A percentile compares a stretch with the other conserved stretches of the same genome.
These are phyloP conservation scores for Mycena galopus DNA, from an alignment of 768 basidiomycete species.

Conservation along the genomic window DNA sequence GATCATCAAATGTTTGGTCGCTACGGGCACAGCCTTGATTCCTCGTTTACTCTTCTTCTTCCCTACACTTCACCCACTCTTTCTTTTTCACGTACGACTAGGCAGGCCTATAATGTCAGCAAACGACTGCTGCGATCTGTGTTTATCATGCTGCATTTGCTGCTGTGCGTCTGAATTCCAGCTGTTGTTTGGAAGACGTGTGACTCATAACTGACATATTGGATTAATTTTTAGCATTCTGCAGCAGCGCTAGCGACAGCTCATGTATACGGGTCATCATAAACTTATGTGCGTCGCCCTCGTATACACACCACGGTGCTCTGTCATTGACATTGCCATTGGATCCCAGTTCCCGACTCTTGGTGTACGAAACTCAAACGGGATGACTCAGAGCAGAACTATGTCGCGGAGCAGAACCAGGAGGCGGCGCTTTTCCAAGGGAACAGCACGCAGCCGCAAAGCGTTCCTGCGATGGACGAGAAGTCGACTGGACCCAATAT, in stretches of 20 bases:
- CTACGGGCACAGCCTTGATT: background rate
- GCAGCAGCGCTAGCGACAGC: conserved; percentile 8
- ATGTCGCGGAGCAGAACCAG: background rate
- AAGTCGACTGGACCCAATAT: background rate
- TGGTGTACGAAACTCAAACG: conserved; percentile 12
- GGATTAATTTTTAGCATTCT: background rate
- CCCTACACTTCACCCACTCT: background rate
- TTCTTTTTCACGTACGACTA: background rate
- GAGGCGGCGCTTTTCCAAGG: conserved; percentile 18
- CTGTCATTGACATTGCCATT: background rate
- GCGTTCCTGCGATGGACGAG: conserved; percentile 2
- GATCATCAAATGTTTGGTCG: too few relatives aligned
- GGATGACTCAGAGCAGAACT: conserved; percentile 2
- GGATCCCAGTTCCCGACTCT: background rate
- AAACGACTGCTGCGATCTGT: conserved; percentile 18
- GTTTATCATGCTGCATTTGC: conserved; percentile 19
- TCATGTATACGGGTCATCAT: background rate
- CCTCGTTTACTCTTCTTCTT: background rate
- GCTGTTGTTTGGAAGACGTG: background rate
- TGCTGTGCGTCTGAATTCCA: conserved; percentile 8
- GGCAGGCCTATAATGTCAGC: conserved; percentile 16
- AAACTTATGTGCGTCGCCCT: background rate
- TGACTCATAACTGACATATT: background rate
- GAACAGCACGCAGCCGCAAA: background rate
- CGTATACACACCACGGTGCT: background rate